phyloP scores from a whole-genome alignment of 805 yeast species.

The Teunomyces atbi region DNA sequence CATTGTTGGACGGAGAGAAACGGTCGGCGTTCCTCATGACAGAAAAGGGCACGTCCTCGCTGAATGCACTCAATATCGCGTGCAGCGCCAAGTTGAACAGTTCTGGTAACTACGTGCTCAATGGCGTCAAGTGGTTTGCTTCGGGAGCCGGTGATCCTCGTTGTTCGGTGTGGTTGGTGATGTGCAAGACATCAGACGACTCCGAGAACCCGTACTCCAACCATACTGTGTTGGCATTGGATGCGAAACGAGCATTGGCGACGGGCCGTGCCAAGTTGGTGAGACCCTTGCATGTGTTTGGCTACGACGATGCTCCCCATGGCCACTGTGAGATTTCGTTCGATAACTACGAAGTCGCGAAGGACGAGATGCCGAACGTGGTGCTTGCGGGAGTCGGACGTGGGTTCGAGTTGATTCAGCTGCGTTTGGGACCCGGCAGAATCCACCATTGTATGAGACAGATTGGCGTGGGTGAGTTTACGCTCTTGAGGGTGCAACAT shows the following conservation, averaged over 20 bases:
- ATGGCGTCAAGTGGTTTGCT: conserved; percentile 70
- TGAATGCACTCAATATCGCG: conserved; percentile 60
- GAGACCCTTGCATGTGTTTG: conserved; percentile 54
- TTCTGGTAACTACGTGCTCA: conserved; percentile 48
- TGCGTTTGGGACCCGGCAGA: conserved; percentile 67
- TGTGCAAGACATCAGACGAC: conserved; percentile 46
- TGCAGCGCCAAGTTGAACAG: conserved; percentile 38
- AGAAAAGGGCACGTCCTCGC: conserved; percentile 57
- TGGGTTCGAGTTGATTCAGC: conserved; percentile 63
- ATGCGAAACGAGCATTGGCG: conserved; percentile 47
- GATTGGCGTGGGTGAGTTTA: conserved; percentile 60
- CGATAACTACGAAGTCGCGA: conserved; percentile 46
- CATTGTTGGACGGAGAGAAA: conserved; percentile 53
- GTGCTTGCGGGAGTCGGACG: conserved; percentile 47
- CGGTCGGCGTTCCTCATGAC: conserved; percentile 67
- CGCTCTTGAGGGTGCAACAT: conserved; percentile 45
- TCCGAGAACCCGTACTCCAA: conserved; percentile 40
- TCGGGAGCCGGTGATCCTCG: conserved; percentile 71
- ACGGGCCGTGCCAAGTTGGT: conserved; percentile 48
- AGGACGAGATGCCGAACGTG: conserved; percentile 40
- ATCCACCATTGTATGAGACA: conserved; percentile 69
- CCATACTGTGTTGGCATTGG: conserved; percentile 57
- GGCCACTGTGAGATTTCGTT: conserved; percentile 66
- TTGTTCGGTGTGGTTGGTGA: conserved; percentile 50
- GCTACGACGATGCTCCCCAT: conserved; percentile 69